A percentile compares a stretch with the other conserved stretches of the same genome.
phyloP scores from a whole-genome alignment of 2,329 filamentous ascomycete genomes.

The Neofusicoccum laricinum region DNA sequence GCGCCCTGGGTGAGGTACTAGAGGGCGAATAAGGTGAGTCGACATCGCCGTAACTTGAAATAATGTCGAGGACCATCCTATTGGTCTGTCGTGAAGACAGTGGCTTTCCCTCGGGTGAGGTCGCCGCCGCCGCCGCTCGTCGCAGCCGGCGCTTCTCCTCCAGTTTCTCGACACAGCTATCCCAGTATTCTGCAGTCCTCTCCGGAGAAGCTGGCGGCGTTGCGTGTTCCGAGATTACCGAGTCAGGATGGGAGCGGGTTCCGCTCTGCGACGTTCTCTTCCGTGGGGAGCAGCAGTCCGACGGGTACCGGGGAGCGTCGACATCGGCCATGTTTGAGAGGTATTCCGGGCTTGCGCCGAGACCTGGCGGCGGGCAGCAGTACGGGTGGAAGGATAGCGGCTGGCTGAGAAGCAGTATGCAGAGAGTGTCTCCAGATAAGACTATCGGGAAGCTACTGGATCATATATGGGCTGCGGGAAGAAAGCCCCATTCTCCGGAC shows the following conservation, averaged over 20 bases:
- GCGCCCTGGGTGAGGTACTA: neutral
- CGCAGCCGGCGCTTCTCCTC: conserved; percentile 5
- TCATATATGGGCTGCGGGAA: conserved; percentile 14
- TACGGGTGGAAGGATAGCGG: neutral
- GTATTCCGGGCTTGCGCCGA: neutral
- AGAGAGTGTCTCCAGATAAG: conserved; percentile 10
- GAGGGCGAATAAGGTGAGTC: neutral
- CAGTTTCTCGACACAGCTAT: conserved; percentile 7
- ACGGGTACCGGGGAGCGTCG: neutral
- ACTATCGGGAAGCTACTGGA: conserved; percentile 10
- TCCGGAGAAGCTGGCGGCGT: conserved; percentile 5
- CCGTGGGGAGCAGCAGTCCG: neutral
- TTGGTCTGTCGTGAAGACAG: neutral
- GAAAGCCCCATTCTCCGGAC: conserved; percentile 8
- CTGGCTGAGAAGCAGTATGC: conserved; percentile 11
- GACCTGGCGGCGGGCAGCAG: neutral
- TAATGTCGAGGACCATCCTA: conserved; percentile 12
- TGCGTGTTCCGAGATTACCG: neutral
- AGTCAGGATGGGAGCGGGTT: conserved; percentile 9
- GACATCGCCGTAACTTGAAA: conserved; percentile 1
- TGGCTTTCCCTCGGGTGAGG: neutral
- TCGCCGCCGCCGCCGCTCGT: neutral
- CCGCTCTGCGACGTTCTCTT: conserved; percentile 1
- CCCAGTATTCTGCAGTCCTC: conserved; percentile 16
- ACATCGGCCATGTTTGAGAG: conserved; percentile 7